These are phyloP conservation scores for Hirschfeldia incana DNA, from an alignment of 345 rosid genomes.

Conservation along the genomic window DNA sequence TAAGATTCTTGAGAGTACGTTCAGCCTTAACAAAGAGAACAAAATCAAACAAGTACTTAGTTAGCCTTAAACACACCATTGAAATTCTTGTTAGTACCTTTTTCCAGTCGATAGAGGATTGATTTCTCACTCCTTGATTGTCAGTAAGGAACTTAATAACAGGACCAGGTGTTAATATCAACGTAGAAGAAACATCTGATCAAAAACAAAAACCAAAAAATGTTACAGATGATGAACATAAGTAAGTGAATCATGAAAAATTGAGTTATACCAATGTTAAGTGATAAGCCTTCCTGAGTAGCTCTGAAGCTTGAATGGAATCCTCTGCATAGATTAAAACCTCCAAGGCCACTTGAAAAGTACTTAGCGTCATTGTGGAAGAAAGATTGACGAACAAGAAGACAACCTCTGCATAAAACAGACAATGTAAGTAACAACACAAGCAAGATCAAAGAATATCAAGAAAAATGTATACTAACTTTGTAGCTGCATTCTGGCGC, in stretches of 20 bases:
- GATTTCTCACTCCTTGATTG: slow-evolving; percentile 16
- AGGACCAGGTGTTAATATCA: slow-evolving; percentile 32
- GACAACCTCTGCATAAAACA: slow-evolving; percentile 58
- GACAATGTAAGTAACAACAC: background rate
- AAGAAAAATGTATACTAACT: slow-evolving; percentile 36
- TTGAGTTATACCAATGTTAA: slow-evolving; percentile 23
- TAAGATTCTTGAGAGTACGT: slow-evolving; percentile 56
- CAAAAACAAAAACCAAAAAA: background rate
- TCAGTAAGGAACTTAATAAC: slow-evolving; percentile 9
- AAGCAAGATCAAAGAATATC: background rate
- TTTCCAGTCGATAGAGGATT: slow-evolving; percentile 3
- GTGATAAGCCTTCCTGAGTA: slow-evolving; percentile 34
- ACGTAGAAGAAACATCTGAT: slow-evolving; percentile 25
- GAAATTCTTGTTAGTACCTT: slow-evolving; percentile 20
- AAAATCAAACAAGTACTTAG: background rate
- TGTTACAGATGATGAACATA: background rate
- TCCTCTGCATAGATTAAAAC: slow-evolving; percentile 25
- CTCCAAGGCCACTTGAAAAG: slow-evolving; percentile 1
- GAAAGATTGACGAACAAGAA: slow-evolving; percentile 31
- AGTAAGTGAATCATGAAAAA: background rate
- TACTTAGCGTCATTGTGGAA: slow-evolving; percentile 20
- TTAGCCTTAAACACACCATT: background rate
- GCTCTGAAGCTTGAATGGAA: slow-evolving; percentile 35
- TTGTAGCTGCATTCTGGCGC: slow-evolving; percentile 74
- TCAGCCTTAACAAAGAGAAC: slow-evolving; percentile 45